Base-by-base conservation (phyloP, 2,329 filamentous ascomycete genomes). In the Xylariomycetidae sp. region DNA sequence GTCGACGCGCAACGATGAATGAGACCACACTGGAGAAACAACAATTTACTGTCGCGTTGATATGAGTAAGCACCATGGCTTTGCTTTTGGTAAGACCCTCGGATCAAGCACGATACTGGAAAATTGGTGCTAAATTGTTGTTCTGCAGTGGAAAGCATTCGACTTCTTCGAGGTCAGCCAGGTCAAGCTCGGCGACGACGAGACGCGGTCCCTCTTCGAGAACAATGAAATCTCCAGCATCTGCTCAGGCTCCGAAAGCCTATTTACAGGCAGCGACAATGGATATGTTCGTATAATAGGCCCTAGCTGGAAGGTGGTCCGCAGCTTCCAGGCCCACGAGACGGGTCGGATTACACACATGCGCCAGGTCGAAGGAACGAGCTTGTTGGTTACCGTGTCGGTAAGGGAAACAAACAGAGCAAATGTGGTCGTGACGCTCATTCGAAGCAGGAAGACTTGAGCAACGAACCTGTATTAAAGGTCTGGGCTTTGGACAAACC, bases 91-190 rank as follows among this genome's bases (percentile, higher is more conserved):
- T 55, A 41, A 40, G 51, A 35, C 8, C 30, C 38, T 31, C 12
- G 10, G 12, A 9, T 13, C 19, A n/a, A n/a, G n/a, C n/a, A 8
- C 8, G 8, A 23, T 23, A 23, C 20, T 8, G n/a, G 20, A 8
- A n/a, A 23, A 8, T 23, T 23, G 8, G n/a, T 23, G 20, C n/a
- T n/a, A 8, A 23, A 23, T 23, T 23, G 20, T n/a, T 23, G 8
- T 23, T 13, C 9, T 14, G 6, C 48, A 95, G 90, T 97, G 92
- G 90, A 96, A 96, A 85, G 82, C 85, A 50, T 98, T 98, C 70
- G 89, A 94, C 74, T 98, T 98, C 81, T 97, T 98, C 77, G 88
- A 96, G 66, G 88, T 94, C 61, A 80, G 80, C 58, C 82, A 85
- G 58, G 81, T 96, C 61, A 80, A 83, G 56, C 74, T 89, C 52